phyloP scores from a whole-genome alignment of 2,329 filamentous ascomycete species.

The Pseudogymnoascus verrucosus region DNA sequence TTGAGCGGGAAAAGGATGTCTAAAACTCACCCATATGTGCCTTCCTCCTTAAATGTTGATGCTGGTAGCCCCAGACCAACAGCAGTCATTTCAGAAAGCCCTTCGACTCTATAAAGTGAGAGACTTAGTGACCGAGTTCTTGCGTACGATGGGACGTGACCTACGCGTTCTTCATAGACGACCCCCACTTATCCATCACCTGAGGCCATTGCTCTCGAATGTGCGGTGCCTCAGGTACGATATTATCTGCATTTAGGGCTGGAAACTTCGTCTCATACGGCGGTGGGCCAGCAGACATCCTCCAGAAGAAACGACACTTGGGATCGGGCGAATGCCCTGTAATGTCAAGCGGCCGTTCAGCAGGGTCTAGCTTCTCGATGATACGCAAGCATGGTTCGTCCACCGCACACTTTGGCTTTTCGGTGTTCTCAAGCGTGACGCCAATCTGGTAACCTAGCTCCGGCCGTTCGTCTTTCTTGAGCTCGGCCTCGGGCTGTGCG shows the following conservation, averaged over 20 bases:
- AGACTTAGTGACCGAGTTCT: slow-evolving; percentile 46
- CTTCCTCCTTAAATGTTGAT: slow-evolving; percentile 46
- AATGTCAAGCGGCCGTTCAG: slow-evolving; percentile 51
- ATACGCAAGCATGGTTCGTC: slow-evolving; percentile 52
- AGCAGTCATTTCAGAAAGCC: slow-evolving; percentile 49
- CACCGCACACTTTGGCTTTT: slow-evolving; percentile 56
- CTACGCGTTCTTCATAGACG: slow-evolving; percentile 48
- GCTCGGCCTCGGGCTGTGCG: slow-evolving; percentile 42
- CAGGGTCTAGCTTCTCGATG: slow-evolving; percentile 45
- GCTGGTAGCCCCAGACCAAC: slow-evolving; percentile 46
- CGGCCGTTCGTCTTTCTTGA: slow-evolving; percentile 46
- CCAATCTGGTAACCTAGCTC: slow-evolving; percentile 53
- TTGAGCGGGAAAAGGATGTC: not conserved
- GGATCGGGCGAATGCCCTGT: slow-evolving; percentile 48
- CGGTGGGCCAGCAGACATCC: slow-evolving; percentile 43
- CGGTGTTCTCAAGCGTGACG: slow-evolving; percentile 55
- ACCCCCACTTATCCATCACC: slow-evolving; percentile 35
- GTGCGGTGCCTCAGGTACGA: slow-evolving; percentile 41
- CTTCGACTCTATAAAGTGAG: not conserved
- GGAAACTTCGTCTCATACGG: slow-evolving; percentile 49
- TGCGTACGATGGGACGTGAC: slow-evolving; percentile 43
- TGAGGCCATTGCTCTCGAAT: slow-evolving; percentile 32
- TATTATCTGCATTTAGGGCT: slow-evolving; percentile 46
- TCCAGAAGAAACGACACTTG: slow-evolving; percentile 58
- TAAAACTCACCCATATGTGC: slow-evolving; percentile 32